These are phyloP conservation scores for Teunomyces tritomae DNA, from an alignment of 805 yeast genomes.

Conservation along the genomic window DNA sequence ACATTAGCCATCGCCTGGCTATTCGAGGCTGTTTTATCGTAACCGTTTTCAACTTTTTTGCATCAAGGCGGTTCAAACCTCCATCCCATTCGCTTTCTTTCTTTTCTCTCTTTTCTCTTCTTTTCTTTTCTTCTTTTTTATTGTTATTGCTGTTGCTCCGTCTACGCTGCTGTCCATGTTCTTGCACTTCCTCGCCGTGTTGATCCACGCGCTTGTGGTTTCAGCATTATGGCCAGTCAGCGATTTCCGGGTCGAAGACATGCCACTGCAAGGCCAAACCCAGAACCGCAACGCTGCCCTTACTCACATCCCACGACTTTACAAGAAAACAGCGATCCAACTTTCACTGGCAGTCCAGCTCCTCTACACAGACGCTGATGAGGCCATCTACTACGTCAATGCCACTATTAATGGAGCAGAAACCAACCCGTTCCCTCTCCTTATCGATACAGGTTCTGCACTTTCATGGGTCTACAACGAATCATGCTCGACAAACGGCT, in stretches of 20 bases:
- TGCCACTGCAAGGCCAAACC: background rate
- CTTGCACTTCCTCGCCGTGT: background rate
- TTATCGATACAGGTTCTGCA: slow-evolving; percentile 66
- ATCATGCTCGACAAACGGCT: slow-evolving; percentile 44
- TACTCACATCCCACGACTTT: too few relatives aligned
- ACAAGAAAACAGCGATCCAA: background rate
- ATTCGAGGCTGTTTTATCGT: too few relatives aligned
- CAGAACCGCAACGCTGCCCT: too few relatives aligned
- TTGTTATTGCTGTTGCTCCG: background rate
- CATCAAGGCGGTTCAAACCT: too few relatives aligned
- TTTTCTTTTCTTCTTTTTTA: too few relatives aligned
- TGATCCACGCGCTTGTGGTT: background rate
- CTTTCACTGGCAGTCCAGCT: slow-evolving; percentile 5
- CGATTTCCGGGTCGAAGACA: slow-evolving; percentile 12
- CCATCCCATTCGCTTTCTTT: too few relatives aligned
- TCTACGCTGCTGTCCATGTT: too few relatives aligned
- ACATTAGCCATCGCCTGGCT: too few relatives aligned
- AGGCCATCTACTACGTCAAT: slow-evolving; percentile 13
- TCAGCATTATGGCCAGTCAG: slow-evolving; percentile 9
- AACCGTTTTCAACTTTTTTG: too few relatives aligned
- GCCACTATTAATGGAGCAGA: slow-evolving; percentile 19
- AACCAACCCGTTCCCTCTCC: slow-evolving; percentile 42
- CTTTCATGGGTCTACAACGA: slow-evolving; percentile 61
- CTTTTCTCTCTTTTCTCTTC: too few relatives aligned
- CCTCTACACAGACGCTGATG: slow-evolving; percentile 10